Evolutionary conservation across 192 early-diverging fungal species (phyloP), one percentile per base, ranked within the genome.

Genomic region (Coemansia interrupta): DNA sequence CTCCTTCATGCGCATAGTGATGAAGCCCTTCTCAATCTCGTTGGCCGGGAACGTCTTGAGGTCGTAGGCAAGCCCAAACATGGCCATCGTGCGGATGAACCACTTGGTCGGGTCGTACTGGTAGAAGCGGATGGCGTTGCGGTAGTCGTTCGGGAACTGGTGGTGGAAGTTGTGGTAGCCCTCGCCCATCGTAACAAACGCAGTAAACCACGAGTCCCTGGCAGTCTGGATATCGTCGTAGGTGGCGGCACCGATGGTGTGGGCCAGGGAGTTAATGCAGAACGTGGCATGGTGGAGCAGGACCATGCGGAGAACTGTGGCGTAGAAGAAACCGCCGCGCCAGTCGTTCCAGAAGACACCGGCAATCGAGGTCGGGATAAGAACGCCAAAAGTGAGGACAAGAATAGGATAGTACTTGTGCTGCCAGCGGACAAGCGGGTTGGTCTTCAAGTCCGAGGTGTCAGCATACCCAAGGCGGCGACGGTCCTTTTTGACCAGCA

Each of bases 231-330:
- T 74, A 69, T 92, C 90, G 70, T 94, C 92, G 66, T 86, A 92
- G 13, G 86, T 80, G 24, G 63, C 69, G 15, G 85, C 84, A 38
- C 91, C 91, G 13, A 91, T 68, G 39, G 70, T 89, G 68, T 92
- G 91, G 5, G 91, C 91, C 26, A 92, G 75, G 17, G 85, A 87
- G 80, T 92, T 92, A 41, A 92, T 84, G 58, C 90, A 92, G 80
- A 92, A 92, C 22, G 91, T 93, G 42, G 90, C 88, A 62, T 93
- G 91, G 72, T 93, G 91, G 32, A 93, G 81, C 54, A 87, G 76
- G 14, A 88, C 87, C 48, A 91, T 83, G 63, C 89, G 88, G 29
- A 82, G 58, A 17, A 91, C 73, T 20, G 81, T 85, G 14, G 90
- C 90, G 61, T 75, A 92, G 73, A 89, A 89, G 66, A 83, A 93